Evolutionary conservation across 1,284 basidiomycete genomes (phyloP).

Genomic region (Peniophora sp.): DNA sequence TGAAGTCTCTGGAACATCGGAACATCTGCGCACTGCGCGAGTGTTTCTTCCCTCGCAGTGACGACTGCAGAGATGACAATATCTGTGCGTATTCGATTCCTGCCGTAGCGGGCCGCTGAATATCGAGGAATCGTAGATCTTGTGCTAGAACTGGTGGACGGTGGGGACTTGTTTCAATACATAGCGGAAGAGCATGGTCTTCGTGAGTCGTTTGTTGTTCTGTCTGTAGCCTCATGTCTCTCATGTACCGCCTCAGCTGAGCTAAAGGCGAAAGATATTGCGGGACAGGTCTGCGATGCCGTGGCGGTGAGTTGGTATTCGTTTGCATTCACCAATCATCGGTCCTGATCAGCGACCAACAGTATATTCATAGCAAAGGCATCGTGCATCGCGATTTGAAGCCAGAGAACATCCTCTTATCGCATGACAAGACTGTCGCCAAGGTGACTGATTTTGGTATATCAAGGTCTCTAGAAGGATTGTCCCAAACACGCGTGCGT

Average conservation of each 20-base stretch:
- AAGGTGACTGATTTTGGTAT: conserved; percentile 93
- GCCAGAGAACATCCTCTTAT: conserved; percentile 82
- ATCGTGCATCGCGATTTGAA: conserved; percentile 90
- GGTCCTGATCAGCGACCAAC: not conserved
- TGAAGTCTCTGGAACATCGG: conserved; percentile 66
- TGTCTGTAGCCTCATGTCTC: conserved; percentile 2
- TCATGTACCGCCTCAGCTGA: conserved; percentile 37
- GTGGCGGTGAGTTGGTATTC: conserved; percentile 40
- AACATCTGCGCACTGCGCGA: conserved; percentile 81
- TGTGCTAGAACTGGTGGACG: conserved; percentile 74
- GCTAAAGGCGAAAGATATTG: conserved; percentile 48
- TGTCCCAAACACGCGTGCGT: conserved; percentile 61
- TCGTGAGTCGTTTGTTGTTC: conserved; percentile 32
- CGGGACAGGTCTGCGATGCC: conserved; percentile 69
- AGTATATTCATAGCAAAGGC: conserved; percentile 70
- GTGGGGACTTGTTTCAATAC: conserved; percentile 84
- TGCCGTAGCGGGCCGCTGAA: not conserved
- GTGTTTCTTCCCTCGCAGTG: conserved; percentile 38
- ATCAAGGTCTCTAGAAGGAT: conserved; percentile 76
- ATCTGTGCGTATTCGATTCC: conserved; percentile 45
- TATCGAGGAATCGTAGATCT: conserved; percentile 38
- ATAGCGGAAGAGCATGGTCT: conserved; percentile 56
- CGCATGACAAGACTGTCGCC: conserved; percentile 50
- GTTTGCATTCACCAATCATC: not conserved
- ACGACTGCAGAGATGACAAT: conserved; percentile 50